Conservation (phyloP, 371 early-diverging fungal genomes). For the Mucor mucedo region DNA sequence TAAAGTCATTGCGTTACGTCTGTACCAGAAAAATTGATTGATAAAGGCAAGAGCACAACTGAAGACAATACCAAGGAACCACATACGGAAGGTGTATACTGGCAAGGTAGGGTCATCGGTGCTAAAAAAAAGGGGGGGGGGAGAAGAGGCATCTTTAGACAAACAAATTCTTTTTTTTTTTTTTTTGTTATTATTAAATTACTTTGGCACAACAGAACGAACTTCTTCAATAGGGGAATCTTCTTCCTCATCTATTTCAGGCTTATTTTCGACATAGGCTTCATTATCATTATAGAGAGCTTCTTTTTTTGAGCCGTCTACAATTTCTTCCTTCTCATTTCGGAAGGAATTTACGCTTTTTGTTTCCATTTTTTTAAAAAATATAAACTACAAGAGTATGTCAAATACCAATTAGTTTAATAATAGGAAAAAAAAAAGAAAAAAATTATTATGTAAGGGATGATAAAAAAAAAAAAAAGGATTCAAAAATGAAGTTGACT, state of each 20-base stretch:
- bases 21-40: conserved; percentile 81
- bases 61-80: conserved; percentile 70
- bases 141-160: neutral
- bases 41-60: conserved; percentile 64
- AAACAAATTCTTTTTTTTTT: neutral
- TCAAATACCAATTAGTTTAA: neutral
- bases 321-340: neutral
- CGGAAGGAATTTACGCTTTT: conserved; percentile 1
- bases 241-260: conserved; percentile 38
- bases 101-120: conserved; percentile 73
- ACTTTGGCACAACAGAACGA: conserved; percentile 58
- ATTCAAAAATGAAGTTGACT: neutral
- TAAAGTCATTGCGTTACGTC: conserved; percentile 56
- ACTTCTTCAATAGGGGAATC: conserved; percentile 82
- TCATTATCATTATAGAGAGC: neutral
- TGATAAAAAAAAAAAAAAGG: neutral
- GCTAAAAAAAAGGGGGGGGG: conserved; percentile 40
- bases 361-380: conserved; percentile 1
- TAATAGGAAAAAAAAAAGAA: neutral
- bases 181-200: neutral
- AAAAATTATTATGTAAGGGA: neutral
- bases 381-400: neutral
- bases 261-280: neutral
- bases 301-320: neutral
- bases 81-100: conserved; percentile 78